Evolutionary conservation across 2,329 filamentous ascomycete species (phyloP).

Genomic region (Macrophomina phaseolina): DNA sequence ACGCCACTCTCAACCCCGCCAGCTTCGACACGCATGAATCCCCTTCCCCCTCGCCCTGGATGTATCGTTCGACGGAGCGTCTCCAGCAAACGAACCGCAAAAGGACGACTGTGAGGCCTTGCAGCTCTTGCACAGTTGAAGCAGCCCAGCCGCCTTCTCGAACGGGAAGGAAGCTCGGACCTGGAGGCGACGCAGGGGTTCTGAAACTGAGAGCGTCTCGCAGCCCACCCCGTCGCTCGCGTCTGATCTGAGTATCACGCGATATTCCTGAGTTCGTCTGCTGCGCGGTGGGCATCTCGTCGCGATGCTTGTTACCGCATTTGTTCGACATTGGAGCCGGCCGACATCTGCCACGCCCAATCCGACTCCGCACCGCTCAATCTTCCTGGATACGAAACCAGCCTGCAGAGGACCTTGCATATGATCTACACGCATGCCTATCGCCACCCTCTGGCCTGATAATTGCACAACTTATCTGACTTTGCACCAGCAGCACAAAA

Average conservation of each 20-base stretch:
- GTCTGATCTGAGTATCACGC: slow-evolving; percentile 25
- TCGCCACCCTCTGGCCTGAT: slow-evolving; percentile 6
- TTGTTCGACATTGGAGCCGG: background rate
- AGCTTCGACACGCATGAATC: slow-evolving; percentile 8
- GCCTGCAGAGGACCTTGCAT: background rate
- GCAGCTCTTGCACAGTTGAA: slow-evolving; percentile 13
- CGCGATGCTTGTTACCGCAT: background rate
- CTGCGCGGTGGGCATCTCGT: background rate
- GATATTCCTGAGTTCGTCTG: background rate
- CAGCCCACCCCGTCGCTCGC: background rate
- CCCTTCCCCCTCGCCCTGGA: background rate
- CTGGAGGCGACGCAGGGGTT: background rate
- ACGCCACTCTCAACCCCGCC: background rate
- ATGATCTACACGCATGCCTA: background rate
- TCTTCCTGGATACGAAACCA: background rate
- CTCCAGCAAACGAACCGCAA: slow-evolving; percentile 5
- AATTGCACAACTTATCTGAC: slow-evolving; percentile 13
- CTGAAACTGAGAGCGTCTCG: slow-evolving; percentile 15
- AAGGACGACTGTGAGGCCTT: background rate
- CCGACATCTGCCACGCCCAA: slow-evolving; percentile 1
- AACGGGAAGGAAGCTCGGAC: slow-evolving; percentile 17
- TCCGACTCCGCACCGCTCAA: background rate
- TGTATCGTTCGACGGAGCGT: slow-evolving; percentile 6
- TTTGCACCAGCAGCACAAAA: slow-evolving; percentile 1
- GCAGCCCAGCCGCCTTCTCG: slow-evolving; percentile 1